phyloP scores from a whole-genome alignment of 106 monocot genomes.

The Apostasia ramifera region DNA sequence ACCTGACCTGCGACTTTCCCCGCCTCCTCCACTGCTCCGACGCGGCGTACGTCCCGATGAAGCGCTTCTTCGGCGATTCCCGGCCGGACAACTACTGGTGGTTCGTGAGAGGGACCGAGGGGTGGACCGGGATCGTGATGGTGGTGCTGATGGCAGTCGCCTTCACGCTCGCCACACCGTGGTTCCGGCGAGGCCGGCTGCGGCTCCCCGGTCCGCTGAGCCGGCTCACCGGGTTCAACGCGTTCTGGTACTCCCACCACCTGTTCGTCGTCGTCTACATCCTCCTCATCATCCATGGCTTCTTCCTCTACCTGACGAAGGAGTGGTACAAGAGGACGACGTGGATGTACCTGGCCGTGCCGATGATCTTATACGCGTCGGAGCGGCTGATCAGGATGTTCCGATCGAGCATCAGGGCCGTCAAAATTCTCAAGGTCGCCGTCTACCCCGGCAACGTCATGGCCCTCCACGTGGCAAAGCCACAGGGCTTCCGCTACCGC shows the following conservation, averaged over 20 bases:
- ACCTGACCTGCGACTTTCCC: constrained; percentile 91
- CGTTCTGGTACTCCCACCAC: constrained; percentile 97
- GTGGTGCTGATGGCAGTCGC: constrained; percentile 78
- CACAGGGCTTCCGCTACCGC: constrained; percentile 67
- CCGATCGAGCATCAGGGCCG: constrained; percentile 58
- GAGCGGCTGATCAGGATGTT: constrained; percentile 57
- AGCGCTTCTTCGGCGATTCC: constrained; percentile 51
- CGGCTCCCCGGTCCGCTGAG: constrained; percentile 51
- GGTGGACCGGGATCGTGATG: constrained; percentile 92
- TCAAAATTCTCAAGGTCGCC: constrained; percentile 78
- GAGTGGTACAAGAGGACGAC: constrained; percentile 86
- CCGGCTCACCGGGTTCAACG: constrained; percentile 79
- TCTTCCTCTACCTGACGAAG: constrained; percentile 56
- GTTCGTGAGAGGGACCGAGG: constrained; percentile 91
- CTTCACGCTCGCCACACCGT: constrained; percentile 70
- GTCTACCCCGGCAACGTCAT: constrained; percentile 86
- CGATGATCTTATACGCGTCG: constrained; percentile 49
- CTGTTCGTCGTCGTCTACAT: constrained; percentile 80
- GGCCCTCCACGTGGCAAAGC: constrained; percentile 63
- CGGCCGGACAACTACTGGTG: constrained; percentile 90
- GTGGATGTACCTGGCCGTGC: constrained; percentile 87
- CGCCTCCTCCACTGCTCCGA: constrained; percentile 66
- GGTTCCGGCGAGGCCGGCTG: constrained; percentile 59
- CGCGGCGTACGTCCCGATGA: constrained; percentile 59
- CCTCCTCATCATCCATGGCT: constrained; percentile 77